phyloP scores from a whole-genome alignment of 225 moss, liverwort and hornwort species.

The Lunularia cruciata region DNA sequence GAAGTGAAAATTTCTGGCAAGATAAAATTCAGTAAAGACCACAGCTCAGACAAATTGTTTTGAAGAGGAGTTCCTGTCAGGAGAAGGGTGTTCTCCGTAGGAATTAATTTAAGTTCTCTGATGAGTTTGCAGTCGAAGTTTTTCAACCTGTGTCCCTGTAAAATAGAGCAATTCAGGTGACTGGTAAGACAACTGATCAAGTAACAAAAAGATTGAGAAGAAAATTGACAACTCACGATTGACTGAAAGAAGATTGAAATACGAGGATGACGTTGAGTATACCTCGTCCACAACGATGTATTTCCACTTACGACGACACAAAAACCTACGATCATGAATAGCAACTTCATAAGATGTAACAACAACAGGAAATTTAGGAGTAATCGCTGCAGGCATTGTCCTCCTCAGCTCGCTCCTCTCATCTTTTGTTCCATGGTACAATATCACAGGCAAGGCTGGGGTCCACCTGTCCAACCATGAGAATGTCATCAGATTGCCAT shows the following conservation, averaged over 20 bases:
- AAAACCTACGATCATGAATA: slow-evolving; percentile 74
- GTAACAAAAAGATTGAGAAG: not conserved
- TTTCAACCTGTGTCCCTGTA: slow-evolving; percentile 92
- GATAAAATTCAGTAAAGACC: slow-evolving; percentile 94
- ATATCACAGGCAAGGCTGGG: slow-evolving; percentile 68
- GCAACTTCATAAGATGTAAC: slow-evolving; percentile 94
- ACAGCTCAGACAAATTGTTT: slow-evolving; percentile 88
- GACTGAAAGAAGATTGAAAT: not conserved
- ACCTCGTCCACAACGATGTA: slow-evolving; percentile 93
- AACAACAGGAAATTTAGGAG: slow-evolving; percentile 70
- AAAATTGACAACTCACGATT: not conserved
- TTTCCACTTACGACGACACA: slow-evolving; percentile 83
- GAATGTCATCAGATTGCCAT: not conserved
- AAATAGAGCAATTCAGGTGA: not conserved
- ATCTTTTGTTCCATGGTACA: slow-evolving; percentile 74
- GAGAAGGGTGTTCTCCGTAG: slow-evolving; percentile 72
- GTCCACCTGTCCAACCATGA: slow-evolving; percentile 53
- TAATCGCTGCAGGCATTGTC: slow-evolving; percentile 54
- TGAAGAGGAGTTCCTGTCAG: slow-evolving; percentile 93
- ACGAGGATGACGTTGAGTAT: not conserved
- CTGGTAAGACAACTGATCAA: not conserved
- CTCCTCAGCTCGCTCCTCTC: slow-evolving; percentile 68
- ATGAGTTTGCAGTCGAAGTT: slow-evolving; percentile 86
- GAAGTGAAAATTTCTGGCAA: slow-evolving; percentile 87
- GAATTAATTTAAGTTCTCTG: slow-evolving; percentile 77